These are phyloP conservation scores for Sindora glabra DNA, from an alignment of 306 rosid genomes.

Conservation along the genomic window DNA sequence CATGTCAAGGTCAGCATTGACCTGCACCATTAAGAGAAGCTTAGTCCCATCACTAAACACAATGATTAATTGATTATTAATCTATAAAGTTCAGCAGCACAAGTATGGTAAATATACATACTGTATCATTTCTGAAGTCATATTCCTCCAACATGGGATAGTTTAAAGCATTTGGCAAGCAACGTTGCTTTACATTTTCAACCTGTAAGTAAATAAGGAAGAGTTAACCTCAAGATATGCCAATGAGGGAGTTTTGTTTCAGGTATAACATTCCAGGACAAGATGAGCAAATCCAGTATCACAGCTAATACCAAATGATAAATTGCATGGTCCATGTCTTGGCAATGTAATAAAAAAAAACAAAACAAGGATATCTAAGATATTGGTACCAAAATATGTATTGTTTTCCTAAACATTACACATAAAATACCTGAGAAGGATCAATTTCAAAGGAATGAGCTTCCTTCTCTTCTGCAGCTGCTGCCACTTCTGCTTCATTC, in stretches of 20 bases:
- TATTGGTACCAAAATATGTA: background rate
- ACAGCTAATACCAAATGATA: no score
- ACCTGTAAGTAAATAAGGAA: slow-evolving; percentile 47
- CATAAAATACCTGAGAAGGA: slow-evolving; percentile 85
- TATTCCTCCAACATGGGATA: slow-evolving; percentile 99
- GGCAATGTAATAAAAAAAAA: no score
- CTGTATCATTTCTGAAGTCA: slow-evolving; percentile 94
- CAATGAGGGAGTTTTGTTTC: no score
- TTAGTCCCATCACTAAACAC: background rate
- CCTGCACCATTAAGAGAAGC: slow-evolving; percentile 39
- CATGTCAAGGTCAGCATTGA: slow-evolving; percentile 92
- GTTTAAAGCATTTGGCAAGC: slow-evolving; percentile 86
- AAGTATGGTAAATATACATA: slow-evolving; percentile 32
- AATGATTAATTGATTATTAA: slow-evolving; percentile 13
- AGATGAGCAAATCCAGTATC: no score
- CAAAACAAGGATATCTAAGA: no score
- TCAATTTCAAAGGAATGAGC: slow-evolving; percentile 85
- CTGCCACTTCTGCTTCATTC: slow-evolving; percentile 80
- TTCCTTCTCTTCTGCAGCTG: slow-evolving; percentile 85
- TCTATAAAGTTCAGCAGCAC: slow-evolving; percentile 12
- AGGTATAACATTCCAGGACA: no score
- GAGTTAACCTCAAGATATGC: no score
- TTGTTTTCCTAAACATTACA: background rate
- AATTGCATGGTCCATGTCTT: no score
- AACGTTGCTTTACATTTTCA: slow-evolving; percentile 93